These are phyloP conservation scores for Daldinia sp. DNA, from an alignment of 2,329 filamentous ascomycete species.

Conservation along the genomic window DNA sequence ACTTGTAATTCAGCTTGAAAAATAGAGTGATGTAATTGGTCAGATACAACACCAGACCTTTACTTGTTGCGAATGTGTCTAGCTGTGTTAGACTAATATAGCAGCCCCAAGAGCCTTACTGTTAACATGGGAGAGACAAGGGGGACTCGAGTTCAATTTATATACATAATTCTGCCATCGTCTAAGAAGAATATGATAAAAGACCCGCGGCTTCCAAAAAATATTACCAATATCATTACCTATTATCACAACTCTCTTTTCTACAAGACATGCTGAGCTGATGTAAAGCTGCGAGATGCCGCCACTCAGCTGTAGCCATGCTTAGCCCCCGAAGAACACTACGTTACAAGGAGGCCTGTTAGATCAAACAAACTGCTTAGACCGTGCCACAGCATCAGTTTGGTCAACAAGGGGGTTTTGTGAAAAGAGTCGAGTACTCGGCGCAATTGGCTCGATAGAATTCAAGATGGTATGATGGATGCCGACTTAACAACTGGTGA, in stretches of 20 bases:
- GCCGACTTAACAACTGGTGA: constrained; percentile 22
- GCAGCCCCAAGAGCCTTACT: constrained; percentile 9
- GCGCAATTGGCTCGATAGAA: constrained; percentile 31
- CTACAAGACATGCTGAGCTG: constrained; percentile 11
- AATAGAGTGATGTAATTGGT: constrained; percentile 31
- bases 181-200: background rate
- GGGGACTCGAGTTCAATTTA: constrained; percentile 2
- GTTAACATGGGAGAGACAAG: constrained; percentile 2
- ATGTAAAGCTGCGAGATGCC: constrained; percentile 34
- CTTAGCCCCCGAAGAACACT: constrained; percentile 22
- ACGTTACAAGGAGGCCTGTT: constrained; percentile 31
- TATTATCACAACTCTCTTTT: background rate
- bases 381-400: constrained; percentile 34
- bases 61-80: constrained; percentile 18
- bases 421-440: constrained; percentile 4
- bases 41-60: constrained; percentile 15
- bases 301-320: constrained; percentile 27
- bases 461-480: constrained; percentile 27
- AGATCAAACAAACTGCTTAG: constrained; percentile 21
- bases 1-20: constrained; percentile 33
- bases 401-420: constrained; percentile 23
- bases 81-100: constrained; percentile 32
- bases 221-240: background rate
- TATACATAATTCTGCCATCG: background rate
- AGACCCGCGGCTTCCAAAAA: constrained; percentile 13